Percentiles rank a stretch among this genome's conserved stretches.
phyloP scores from a whole-genome alignment of 2,329 filamentous ascomycete species.

The Aureobasidium sp. region DNA sequence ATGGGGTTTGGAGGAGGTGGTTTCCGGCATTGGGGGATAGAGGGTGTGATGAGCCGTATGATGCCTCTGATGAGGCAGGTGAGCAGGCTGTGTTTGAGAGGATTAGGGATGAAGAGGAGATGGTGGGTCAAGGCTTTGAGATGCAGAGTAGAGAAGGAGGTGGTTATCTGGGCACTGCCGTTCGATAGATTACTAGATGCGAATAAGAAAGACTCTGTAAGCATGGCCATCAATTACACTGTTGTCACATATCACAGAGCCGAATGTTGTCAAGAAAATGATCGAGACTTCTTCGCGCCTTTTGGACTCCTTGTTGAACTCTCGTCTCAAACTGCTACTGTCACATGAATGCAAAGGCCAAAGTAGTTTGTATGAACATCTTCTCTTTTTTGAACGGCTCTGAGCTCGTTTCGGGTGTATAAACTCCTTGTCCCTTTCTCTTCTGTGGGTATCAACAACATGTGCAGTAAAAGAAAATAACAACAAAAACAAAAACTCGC shows the following conservation, averaged over 20 bases:
- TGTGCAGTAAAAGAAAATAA: background rate
- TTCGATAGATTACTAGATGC: background rate
- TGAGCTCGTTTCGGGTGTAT: background rate
- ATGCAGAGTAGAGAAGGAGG: background rate
- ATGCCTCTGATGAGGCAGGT: conserved; percentile 28
- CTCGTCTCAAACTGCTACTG: background rate
- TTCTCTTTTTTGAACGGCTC: background rate
- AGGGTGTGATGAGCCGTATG: conserved; percentile 46
- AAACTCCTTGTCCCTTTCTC: background rate
- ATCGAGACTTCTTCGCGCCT: background rate
- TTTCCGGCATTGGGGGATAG: conserved; percentile 46
- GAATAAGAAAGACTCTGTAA: background rate
- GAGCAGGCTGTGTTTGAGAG: conserved; percentile 33
- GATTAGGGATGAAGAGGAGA: conserved; percentile 40
- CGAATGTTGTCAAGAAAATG: too few species aligned
- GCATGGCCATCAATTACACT: background rate
- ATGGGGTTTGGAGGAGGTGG: conserved; percentile 53
- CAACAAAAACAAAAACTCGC: background rate
- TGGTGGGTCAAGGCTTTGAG: conserved; percentile 12
- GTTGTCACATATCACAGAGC: too few species aligned
- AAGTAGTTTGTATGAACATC: background rate
- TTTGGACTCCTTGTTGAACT: background rate
- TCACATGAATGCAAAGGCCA: background rate
- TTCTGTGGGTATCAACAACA: conserved; percentile 2
- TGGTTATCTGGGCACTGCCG: conserved; percentile 1